Evolutionary conservation across 1,284 basidiomycete genomes (phyloP), one percentile per base, ranked within the genome.

Genomic region (Pisolithus thermaeus): DNA sequence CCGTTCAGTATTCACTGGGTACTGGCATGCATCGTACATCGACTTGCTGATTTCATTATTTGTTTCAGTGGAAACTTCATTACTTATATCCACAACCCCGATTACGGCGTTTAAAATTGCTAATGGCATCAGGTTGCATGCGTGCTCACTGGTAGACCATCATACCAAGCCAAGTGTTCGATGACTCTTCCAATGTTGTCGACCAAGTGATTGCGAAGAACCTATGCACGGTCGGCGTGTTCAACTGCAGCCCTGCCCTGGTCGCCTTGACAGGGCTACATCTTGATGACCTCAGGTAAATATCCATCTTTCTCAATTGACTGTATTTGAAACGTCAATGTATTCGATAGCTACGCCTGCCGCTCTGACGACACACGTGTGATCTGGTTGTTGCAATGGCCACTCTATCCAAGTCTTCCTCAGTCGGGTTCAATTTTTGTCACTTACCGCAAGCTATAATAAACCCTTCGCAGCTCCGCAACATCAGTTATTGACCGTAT

Each of bases 161-260:
- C 6, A 36, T 22, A n/a, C 28, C 45, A 47, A 20, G 46, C 37
- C 11, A 47, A 23, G 36, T 47, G 23, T 39, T 39, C 27, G 46
- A 47, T 27, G 36, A 39, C 23, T 47, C 46, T 25, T 47, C 37
- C 46, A 47, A 47, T 16, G 46, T 47, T 18, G 46, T 47, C 7
- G 7, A 47, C 35, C n/a, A 35, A 16, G 37, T 25, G 16, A 47
- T 11, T 9, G 23, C 35, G 7, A 22, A 11, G 16, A 47, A 38
- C 20, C 46, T 35, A 7, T 47, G 46, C 35, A 11, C 4, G 18
- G 46, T 22, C 9, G 35, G 46, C 46, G 22, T 27, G 9, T 47
- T 47, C 32, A 37, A 47, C 18, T 47, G 46, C 27, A 47, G 23
- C 35, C 11, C 46, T 39, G 35, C 45, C 30, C 30, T 3, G 20